A percentile compares a stretch with the other conserved stretches of the same genome.
These are phyloP conservation scores for Salvia sclarea DNA, from an alignment of 305 asterid species.

Conservation along the genomic window DNA sequence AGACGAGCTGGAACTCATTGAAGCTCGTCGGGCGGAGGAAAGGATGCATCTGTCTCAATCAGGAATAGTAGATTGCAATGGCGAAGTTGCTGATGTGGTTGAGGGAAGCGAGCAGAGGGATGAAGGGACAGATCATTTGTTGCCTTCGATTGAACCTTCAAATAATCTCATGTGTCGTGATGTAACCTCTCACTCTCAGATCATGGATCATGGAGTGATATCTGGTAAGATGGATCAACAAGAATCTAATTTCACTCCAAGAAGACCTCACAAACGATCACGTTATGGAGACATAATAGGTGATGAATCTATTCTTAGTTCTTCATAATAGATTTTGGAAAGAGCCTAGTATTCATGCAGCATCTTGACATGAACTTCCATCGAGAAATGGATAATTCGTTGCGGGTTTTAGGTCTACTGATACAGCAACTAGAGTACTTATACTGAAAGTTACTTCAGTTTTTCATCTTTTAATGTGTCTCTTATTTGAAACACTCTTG, in stretches of 20 bases:
- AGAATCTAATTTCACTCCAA: slow-evolving; percentile 23
- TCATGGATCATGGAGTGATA: slow-evolving; percentile 1
- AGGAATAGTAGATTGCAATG: neutral
- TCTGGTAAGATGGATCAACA: slow-evolving; percentile 17
- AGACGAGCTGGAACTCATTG: slow-evolving; percentile 39
- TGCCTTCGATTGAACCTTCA: slow-evolving; percentile 24
- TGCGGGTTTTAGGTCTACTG: slow-evolving; percentile 1
- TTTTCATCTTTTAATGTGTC: neutral
- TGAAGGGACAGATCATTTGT: slow-evolving; percentile 12
- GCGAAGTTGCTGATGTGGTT: slow-evolving; percentile 15
- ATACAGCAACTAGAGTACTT: neutral
- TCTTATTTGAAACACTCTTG: slow-evolving; percentile 19
- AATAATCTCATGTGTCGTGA: slow-evolving; percentile 5
- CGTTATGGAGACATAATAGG: slow-evolving; percentile 37
- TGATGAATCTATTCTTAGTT: slow-evolving; percentile 23
- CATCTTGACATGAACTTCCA: neutral
- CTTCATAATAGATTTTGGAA: neutral
- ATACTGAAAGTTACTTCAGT: neutral
- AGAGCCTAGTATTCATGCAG: slow-evolving; percentile 2
- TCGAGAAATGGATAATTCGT: neutral
- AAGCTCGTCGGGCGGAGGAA: slow-evolving; percentile 13
- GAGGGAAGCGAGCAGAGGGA: slow-evolving; percentile 25
- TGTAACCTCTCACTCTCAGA: slow-evolving; percentile 14
- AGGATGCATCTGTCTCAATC: slow-evolving; percentile 16
- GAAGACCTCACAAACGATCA: slow-evolving; percentile 37